Evolutionary conservation across 2,329 filamentous ascomycete species (phyloP), one percentile per base, ranked within the genome.

Genomic region (Aureobasidium mangrovei): DNA sequence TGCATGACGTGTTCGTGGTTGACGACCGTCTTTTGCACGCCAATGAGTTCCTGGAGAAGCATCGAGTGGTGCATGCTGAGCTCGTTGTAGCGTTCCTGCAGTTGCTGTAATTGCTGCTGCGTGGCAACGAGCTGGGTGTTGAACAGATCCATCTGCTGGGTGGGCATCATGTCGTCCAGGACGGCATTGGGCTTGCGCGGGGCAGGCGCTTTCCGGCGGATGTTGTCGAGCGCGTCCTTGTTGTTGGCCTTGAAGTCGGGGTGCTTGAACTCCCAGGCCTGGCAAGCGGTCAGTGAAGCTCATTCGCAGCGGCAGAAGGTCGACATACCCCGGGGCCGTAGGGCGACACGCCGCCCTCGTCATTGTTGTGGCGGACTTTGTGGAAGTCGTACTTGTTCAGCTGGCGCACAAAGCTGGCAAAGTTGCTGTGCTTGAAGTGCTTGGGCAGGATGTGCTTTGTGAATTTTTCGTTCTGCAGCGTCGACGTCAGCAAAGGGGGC

Each of bases 391-490:
- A 96, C 69, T 96, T 96, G 75, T 96, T 96, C 56, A 96, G 75
- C 69, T 96, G 91, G 46, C 91, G 86, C 56, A 96, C 91, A 67
- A 96, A 96, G 71, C 90, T 95, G 32, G 91, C 91, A 74, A 96
- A 96, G 70, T 96, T 96, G 79, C 89, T 95, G 73, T 97, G 93
- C 72, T 98, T 98, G 77, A 98, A 98, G 65, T 97, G 90, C 68
- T 97, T 96, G 2, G 93, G 93, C 12, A 98, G 81, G 63, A 98
- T 95, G 38, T 88, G 86, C 69, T 96, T 95, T 26, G 93, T 97
- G 67, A 98, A 98, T 70, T 95, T 95, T 70, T 97, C 91, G 70
- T 94, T 95, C 91, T 96, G 69, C 43, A 40, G 42, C 47, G 33
- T 18, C 52, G 45, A 35, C 10, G 31, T 58, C 46, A 41, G 12